Percentiles rank a stretch among this genome's conserved stretches.
These are phyloP conservation scores for Tolypocladium nubicola DNA, from an alignment of 2,329 filamentous ascomycete genomes.

Conservation along the genomic window DNA sequence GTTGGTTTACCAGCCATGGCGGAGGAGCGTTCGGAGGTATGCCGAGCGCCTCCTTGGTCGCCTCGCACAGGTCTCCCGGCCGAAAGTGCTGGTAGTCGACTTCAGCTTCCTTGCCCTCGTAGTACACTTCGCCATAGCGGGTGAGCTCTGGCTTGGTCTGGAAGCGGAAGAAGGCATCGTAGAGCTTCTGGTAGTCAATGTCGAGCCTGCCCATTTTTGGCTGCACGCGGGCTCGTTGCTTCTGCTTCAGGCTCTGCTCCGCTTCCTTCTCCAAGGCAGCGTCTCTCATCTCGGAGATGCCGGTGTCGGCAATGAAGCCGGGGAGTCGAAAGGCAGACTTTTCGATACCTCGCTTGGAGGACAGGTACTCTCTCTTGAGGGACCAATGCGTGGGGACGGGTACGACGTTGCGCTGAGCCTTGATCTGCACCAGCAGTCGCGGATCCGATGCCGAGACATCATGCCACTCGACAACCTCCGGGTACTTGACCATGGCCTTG, in stretches of 20 bases:
- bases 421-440: constrained; percentile 82
- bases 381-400: constrained; percentile 93
- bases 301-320: constrained; percentile 94
- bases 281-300: constrained; percentile 96
- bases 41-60: constrained; percentile 82
- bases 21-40: constrained; percentile 90
- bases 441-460: constrained; percentile 89
- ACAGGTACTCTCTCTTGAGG: constrained; percentile 91
- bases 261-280: constrained; percentile 93
- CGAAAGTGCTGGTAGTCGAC: constrained; percentile 86
- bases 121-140: constrained; percentile 96
- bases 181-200: constrained; percentile 96
- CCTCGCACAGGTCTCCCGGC: constrained; percentile 81
- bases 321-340: constrained; percentile 88
- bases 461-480: constrained; percentile 95
- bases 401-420: constrained; percentile 88
- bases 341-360: constrained; percentile 92
- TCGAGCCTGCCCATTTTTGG: constrained; percentile 96
- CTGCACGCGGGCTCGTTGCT: constrained; percentile 85
- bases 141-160: constrained; percentile 94
- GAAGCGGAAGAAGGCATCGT: constrained; percentile 96
- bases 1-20: constrained; percentile 95
- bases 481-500: constrained; percentile 82
- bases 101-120: constrained; percentile 97
- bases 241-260: constrained; percentile 84